phyloP scores from a whole-genome alignment of 345 rosid genomes.

The Limnanthes douglasii region DNA sequence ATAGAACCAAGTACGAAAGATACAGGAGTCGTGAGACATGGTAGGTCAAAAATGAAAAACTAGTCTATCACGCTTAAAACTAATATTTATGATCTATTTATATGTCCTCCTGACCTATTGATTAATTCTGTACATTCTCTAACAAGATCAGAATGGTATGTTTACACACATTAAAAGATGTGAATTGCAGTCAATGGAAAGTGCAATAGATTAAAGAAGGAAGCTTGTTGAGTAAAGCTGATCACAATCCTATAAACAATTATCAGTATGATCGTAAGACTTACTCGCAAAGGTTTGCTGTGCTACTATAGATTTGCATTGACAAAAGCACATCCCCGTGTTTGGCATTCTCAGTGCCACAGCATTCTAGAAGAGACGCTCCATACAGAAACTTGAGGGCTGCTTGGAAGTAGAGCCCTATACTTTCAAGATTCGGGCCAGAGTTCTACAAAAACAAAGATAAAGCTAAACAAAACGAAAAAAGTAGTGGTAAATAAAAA shows the following conservation, averaged over 20 bases:
- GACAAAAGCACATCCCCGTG: constrained; percentile 55
- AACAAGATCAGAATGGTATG: no score
- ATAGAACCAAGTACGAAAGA: constrained; percentile 5
- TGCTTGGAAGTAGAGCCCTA: constrained; percentile 88
- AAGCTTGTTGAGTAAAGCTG: no score
- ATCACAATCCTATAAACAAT: constrained; percentile 1
- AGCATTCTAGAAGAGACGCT: constrained; percentile 61
- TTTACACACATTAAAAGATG: no score
- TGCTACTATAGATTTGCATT: constrained; percentile 52
- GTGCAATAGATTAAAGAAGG: no score
- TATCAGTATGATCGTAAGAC: constrained; percentile 12
- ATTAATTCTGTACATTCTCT: no score
- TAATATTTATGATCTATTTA: no score
- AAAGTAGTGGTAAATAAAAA: constrained; percentile 7
- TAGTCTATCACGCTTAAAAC: no score
- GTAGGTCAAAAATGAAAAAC: no score
- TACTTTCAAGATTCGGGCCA: constrained; percentile 43
- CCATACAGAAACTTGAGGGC: constrained; percentile 88
- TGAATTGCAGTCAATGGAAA: no score
- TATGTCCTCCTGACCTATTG: no score
- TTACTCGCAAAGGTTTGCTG: constrained; percentile 97
- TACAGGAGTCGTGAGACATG: neutral
- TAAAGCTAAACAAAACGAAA: constrained; percentile 6
- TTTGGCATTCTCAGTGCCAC: constrained; percentile 48
- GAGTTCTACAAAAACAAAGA: constrained; percentile 31